phyloP scores from a whole-genome alignment of 495 filamentous ascomycete species.

The Sphaerosporella brunnea region DNA sequence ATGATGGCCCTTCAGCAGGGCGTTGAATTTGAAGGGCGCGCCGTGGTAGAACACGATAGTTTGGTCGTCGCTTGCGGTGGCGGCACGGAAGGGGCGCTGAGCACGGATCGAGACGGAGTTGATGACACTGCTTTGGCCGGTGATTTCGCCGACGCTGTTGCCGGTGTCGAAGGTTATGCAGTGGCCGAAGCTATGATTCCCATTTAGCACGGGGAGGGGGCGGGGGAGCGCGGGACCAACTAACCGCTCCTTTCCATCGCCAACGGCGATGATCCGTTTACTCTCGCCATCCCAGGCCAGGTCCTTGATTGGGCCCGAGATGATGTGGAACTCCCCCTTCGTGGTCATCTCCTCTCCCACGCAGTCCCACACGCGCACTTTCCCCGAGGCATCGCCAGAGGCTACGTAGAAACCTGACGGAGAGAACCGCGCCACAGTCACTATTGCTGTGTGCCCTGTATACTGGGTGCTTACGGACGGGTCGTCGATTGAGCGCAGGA shows the following conservation, averaged over 20 bases:
- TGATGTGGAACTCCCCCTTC: conserved; percentile 80
- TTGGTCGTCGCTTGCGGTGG: conserved; percentile 77
- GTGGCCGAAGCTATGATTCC: conserved; percentile 45
- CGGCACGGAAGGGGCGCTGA: conserved; percentile 73
- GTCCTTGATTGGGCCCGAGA: conserved; percentile 88
- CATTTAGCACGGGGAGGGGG: neutral
- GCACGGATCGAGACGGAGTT: conserved; percentile 82
- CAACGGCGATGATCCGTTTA: conserved; percentile 88
- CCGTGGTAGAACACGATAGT: conserved; percentile 83
- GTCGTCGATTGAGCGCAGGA: conserved; percentile 79
- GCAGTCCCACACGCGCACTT: conserved; percentile 76
- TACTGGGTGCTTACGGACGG: conserved; percentile 72
- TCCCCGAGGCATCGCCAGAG: conserved; percentile 73
- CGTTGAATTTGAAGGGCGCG: conserved; percentile 85
- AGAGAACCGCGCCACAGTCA: conserved; percentile 84
- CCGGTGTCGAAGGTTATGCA: conserved; percentile 91
- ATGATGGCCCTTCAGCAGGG: conserved; percentile 52
- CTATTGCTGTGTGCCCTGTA: conserved; percentile 67
- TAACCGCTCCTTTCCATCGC: conserved; percentile 69
- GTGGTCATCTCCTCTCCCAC: conserved; percentile 35
- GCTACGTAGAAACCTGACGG: conserved; percentile 91
- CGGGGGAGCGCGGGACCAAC: neutral
- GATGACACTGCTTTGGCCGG: conserved; percentile 73
- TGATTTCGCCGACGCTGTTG: conserved; percentile 86
- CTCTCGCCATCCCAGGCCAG: conserved; percentile 95